Evolutionary conservation across 495 filamentous ascomycete genomes (phyloP).

Genomic region (Lepidopterella palustris): DNA sequence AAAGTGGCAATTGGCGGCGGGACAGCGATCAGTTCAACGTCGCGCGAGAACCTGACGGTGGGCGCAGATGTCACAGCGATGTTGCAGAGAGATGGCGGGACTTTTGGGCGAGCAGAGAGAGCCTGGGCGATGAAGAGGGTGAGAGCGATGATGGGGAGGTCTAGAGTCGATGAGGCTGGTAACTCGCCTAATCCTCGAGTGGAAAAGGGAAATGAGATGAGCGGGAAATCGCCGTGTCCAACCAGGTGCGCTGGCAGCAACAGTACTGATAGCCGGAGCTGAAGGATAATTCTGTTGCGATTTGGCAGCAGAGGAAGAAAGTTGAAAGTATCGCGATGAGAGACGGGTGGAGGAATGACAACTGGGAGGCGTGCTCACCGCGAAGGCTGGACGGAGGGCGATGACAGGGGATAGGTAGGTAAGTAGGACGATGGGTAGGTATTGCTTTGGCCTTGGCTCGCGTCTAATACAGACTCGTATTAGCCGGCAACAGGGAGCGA

Average conservation of each 20-base stretch:
- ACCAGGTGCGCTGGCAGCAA: neutral
- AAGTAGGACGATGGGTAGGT: conserved; percentile 14
- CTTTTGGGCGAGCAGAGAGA: neutral
- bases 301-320: neutral
- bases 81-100: neutral
- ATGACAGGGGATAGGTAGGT: conserved; percentile 17
- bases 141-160: neutral
- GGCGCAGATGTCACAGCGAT: neutral
- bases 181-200: neutral
- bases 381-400: conserved; percentile 4
- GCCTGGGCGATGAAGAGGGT: neutral
- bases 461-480: conserved; percentile 5
- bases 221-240: neutral
- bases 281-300: neutral
- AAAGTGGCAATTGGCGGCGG: conserved; percentile 7
- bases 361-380: neutral
- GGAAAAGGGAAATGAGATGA: conserved; percentile 3
- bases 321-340: neutral
- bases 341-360: neutral
- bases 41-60: conserved; percentile 11
- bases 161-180: conserved; percentile 2
- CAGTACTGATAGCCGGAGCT: neutral
- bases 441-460: conserved; percentile 14
- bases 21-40: conserved; percentile 1
- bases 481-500: too few species aligned